phyloP scores from a whole-genome alignment of 2,329 filamentous ascomycete species.

The Lachnellula hyalina region DNA sequence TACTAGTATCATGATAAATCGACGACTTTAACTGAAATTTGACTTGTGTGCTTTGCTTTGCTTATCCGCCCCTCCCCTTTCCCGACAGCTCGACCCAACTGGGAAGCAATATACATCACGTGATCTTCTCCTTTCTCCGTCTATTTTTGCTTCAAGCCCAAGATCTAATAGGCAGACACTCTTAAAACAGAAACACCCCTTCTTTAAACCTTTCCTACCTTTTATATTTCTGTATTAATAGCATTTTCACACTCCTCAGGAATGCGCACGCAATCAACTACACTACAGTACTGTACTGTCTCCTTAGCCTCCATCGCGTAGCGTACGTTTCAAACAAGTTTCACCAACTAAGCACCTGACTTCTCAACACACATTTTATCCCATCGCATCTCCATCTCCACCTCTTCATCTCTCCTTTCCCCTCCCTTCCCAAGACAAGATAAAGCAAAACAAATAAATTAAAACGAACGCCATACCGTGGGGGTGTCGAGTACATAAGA shows the following conservation, averaged over 20 bases:
- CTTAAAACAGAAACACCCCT: background rate
- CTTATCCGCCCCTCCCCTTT: too few species aligned
- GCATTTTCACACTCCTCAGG: background rate
- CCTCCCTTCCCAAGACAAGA: background rate
- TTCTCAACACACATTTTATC: background rate
- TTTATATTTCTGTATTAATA: too few species aligned
- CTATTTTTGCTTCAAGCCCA: background rate
- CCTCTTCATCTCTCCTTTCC: background rate
- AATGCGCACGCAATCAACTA: too few species aligned
- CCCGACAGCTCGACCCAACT: too few species aligned
- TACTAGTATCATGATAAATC: background rate
- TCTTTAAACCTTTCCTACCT: too few species aligned
- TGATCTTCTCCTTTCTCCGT: background rate
- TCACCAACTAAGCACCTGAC: background rate
- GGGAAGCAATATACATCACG: background rate
- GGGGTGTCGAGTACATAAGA: too few species aligned
- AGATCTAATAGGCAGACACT: too few species aligned
- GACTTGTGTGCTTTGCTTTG: too few species aligned
- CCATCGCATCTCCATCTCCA: background rate
- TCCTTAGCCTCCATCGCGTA: background rate
- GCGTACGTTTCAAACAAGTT: background rate
- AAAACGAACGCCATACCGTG: too few species aligned
- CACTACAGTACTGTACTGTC: too few species aligned
- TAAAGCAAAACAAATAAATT: too few species aligned
- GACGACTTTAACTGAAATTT: background rate